These are phyloP conservation scores for Rhodofomes roseus DNA, from an alignment of 1,284 basidiomycete species.

Conservation along the genomic window DNA sequence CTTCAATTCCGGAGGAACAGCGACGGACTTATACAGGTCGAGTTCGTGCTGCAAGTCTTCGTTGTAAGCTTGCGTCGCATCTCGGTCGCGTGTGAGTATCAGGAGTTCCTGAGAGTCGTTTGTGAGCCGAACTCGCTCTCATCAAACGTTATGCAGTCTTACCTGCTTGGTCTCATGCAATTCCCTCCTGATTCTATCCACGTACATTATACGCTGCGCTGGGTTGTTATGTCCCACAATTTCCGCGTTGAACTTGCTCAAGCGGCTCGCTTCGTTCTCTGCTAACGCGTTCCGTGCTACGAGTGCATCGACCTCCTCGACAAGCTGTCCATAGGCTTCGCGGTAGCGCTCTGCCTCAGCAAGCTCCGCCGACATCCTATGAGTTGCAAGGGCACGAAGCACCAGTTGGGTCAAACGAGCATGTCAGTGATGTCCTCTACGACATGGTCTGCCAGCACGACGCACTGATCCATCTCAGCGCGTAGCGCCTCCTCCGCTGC, in stretches of 20 bases:
- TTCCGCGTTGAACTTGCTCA: constrained; percentile 74
- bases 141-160: constrained; percentile 15
- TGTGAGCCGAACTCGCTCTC: not conserved
- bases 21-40: constrained; percentile 66
- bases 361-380: constrained; percentile 55
- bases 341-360: constrained; percentile 57
- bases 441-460: not conserved
- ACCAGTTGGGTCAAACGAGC: not conserved
- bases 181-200: constrained; percentile 67
- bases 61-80: constrained; percentile 43
- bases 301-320: constrained; percentile 59
- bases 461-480: constrained; percentile 61
- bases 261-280: constrained; percentile 61
- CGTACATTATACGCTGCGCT: constrained; percentile 69
- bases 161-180: constrained; percentile 71
- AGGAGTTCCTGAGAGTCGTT: constrained; percentile 49
- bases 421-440: not conserved
- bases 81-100: constrained; percentile 49
- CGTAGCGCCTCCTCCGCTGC: constrained; percentile 60
- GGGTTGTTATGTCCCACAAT: constrained; percentile 73
- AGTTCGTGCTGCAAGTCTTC: constrained; percentile 59
- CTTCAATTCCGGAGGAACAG: constrained; percentile 51
- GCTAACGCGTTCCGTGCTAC: constrained; percentile 68
- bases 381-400: not conserved
- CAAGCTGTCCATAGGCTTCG: constrained; percentile 59